These are phyloP conservation scores for Verruconis gallopava DNA, from an alignment of 2,329 filamentous ascomycete species.

Conservation along the genomic window DNA sequence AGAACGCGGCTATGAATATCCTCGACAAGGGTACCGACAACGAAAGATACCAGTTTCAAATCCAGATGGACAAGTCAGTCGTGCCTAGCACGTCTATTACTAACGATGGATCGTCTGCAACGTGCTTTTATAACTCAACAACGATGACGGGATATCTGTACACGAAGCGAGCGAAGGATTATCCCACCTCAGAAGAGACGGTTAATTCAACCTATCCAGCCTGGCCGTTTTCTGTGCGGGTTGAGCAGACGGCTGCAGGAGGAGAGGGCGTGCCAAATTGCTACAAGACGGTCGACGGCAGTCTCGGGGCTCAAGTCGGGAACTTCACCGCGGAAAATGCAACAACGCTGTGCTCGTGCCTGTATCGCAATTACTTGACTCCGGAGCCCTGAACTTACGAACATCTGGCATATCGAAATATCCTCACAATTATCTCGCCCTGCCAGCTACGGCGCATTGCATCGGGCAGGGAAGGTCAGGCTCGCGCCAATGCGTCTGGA, in stretches of 20 bases:
- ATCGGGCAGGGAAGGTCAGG: too few species aligned
- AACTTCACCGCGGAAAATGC: conserved; percentile 24
- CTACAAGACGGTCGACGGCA: conserved; percentile 28
- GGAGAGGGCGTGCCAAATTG: conserved; percentile 43
- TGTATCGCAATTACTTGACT: conserved; percentile 31
- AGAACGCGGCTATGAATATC: conserved; percentile 37
- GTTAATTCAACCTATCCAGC: conserved; percentile 23
- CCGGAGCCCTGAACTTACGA: conserved; percentile 5
- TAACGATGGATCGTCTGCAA: conserved; percentile 30
- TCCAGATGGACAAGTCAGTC: conserved; percentile 40
- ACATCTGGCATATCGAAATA: too few species aligned
- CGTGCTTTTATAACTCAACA: conserved; percentile 47
- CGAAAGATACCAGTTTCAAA: conserved; percentile 47
- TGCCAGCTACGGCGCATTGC: too few species aligned
- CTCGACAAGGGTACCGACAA: conserved; percentile 33
- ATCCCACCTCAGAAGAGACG: conserved; percentile 21
- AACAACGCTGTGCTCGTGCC: conserved; percentile 30
- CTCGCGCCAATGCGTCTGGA: too few species aligned
- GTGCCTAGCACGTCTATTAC: conserved; percentile 35
- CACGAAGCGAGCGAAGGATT: conserved; percentile 36
- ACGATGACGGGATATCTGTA: conserved; percentile 46
- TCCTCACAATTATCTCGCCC: too few species aligned
- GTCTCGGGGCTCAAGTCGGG: conserved; percentile 12
- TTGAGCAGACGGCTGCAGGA: conserved; percentile 38
- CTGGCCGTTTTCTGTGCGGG: conserved; percentile 48